phyloP scores from a whole-genome alignment of 192 early-diverging fungal genomes.

The Backusella macrospora region DNA sequence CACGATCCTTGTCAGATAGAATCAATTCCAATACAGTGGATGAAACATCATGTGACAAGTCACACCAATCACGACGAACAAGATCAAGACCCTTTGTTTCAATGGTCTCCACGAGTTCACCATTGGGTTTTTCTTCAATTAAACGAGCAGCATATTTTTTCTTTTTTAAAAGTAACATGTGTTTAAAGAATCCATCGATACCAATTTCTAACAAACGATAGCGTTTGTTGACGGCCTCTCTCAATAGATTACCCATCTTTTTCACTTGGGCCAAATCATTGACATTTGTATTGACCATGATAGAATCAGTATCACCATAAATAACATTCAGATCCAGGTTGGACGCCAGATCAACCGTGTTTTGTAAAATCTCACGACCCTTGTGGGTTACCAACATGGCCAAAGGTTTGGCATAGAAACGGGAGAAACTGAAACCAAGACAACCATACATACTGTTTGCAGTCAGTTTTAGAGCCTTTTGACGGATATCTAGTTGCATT shows the following conservation, averaged over 20 bases:
- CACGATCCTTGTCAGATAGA: constrained; percentile 55
- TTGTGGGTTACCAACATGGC: constrained; percentile 96
- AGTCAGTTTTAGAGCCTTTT: constrained; percentile 93
- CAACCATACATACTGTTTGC: constrained; percentile 99
- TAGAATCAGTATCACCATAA: constrained; percentile 99
- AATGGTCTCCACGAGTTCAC: constrained; percentile 47
- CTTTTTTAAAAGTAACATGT: constrained; percentile 92
- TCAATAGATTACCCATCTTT: constrained; percentile 81
- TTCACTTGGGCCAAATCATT: constrained; percentile 71
- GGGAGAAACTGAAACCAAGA: constrained; percentile 87
- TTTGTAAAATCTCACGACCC: constrained; percentile 95
- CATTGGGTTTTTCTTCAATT: constrained; percentile 63
- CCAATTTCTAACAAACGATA: constrained; percentile 97
- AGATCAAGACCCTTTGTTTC: constrained; percentile 96
- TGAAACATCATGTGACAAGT: constrained; percentile 87
- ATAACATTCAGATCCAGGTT: constrained; percentile 85
- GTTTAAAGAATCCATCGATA: constrained; percentile 91
- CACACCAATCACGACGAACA: constrained; percentile 98
- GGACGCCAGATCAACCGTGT: constrained; percentile 85
- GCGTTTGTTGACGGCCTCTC: constrained; percentile 84
- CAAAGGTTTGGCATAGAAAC: constrained; percentile 97
- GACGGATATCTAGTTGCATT: constrained; percentile 84
- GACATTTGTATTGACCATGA: constrained; percentile 94
- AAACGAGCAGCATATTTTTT: constrained; percentile 96
- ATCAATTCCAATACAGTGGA: constrained; percentile 69